Evolutionary conservation across 352 stramenopile genomes (phyloP).

Genomic region (Phytophthora pseudosyringae): DNA sequence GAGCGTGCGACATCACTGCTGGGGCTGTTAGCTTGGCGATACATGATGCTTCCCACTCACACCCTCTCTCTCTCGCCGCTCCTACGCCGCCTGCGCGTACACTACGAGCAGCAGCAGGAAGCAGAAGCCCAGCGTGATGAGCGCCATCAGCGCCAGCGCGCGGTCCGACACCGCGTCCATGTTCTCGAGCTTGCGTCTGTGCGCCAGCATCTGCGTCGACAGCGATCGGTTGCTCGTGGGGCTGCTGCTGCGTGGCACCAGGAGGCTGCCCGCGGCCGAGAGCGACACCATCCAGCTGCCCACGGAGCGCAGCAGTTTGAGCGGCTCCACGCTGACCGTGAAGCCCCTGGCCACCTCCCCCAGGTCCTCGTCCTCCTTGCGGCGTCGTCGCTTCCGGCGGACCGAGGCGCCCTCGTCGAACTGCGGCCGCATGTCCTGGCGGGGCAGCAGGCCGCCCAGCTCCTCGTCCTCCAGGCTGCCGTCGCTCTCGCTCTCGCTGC

Average conservation of each 20-base stretch:
- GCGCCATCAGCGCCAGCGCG: slow-evolving; percentile 40
- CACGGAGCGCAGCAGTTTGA: slow-evolving; percentile 36
- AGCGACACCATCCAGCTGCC: slow-evolving; percentile 42
- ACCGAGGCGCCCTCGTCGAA: slow-evolving; percentile 31
- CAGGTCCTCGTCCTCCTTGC: slow-evolving; percentile 53
- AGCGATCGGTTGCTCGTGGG: slow-evolving; percentile 16
- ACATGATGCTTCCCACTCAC: slow-evolving; percentile 6
- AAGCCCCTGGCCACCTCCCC: slow-evolving; percentile 37
- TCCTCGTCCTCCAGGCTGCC: slow-evolving; percentile 25
- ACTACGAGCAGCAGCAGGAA: slow-evolving; percentile 45
- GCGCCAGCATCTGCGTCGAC: slow-evolving; percentile 30
- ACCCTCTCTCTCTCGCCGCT: background rate
- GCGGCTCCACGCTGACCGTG: slow-evolving; percentile 33
- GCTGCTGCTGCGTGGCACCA: slow-evolving; percentile 14
- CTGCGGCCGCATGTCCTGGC: slow-evolving; percentile 14
- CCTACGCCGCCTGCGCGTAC: slow-evolving; percentile 33
- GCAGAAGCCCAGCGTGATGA: slow-evolving; percentile 41
- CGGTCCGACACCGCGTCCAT: slow-evolving; percentile 45
- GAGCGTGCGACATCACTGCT: background rate
- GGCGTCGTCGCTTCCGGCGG: slow-evolving; percentile 38
- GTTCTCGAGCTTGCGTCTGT: slow-evolving; percentile 23
- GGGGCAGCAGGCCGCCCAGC: slow-evolving; percentile 26
- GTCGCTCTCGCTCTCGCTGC: slow-evolving; percentile 29
- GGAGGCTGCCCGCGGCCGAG: slow-evolving; percentile 23
- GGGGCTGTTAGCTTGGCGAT: slow-evolving; percentile 12